A percentile compares a stretch with the other conserved stretches of the same genome.
Evolutionary conservation across 2,329 filamentous ascomycete species (phyloP).

Genomic region (Pseudogymnoascus sp.): DNA sequence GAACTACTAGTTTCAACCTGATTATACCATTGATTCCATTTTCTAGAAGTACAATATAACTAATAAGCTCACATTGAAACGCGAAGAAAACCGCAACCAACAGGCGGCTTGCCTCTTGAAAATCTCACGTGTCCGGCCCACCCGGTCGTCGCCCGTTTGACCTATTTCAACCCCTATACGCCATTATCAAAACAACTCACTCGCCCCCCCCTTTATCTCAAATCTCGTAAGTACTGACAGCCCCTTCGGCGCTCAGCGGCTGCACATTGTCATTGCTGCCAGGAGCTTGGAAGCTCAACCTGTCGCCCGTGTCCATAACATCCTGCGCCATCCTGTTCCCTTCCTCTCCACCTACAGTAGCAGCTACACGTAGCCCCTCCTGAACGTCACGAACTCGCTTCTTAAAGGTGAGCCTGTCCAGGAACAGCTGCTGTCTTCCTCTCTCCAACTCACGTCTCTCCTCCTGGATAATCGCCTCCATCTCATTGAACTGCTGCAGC

Average conservation of each 20-base stretch:
- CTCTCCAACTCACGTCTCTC: constrained; percentile 90
- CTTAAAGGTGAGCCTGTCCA: constrained; percentile 86
- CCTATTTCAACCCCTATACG: constrained; percentile 3
- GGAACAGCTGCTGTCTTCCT: constrained; percentile 83
- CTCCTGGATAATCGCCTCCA: constrained; percentile 85
- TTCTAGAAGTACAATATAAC: constrained; percentile 6
- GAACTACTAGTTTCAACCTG: not conserved
- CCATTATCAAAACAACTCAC: constrained; percentile 5
- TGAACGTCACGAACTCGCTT: constrained; percentile 78
- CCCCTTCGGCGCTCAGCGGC: constrained; percentile 48
- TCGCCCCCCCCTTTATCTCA: not conserved
- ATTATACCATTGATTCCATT: not conserved
- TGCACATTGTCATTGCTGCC: constrained; percentile 36
- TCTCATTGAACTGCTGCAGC: constrained; percentile 90
- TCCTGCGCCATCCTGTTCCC: constrained; percentile 30
- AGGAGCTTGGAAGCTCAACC: constrained; percentile 45
- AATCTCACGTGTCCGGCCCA: not conserved
- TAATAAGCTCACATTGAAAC: constrained; percentile 8
- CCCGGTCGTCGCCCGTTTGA: not conserved
- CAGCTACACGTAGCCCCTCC: constrained; percentile 54
- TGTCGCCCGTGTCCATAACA: constrained; percentile 34
- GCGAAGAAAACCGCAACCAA: constrained; percentile 1
- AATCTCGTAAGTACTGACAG: constrained; percentile 3
- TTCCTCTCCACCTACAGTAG: constrained; percentile 32
- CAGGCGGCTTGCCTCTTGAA: not conserved